Evolutionary conservation across 2,329 filamentous ascomycete species (phyloP).

Genomic region (Tolypocladium pustulatum): DNA sequence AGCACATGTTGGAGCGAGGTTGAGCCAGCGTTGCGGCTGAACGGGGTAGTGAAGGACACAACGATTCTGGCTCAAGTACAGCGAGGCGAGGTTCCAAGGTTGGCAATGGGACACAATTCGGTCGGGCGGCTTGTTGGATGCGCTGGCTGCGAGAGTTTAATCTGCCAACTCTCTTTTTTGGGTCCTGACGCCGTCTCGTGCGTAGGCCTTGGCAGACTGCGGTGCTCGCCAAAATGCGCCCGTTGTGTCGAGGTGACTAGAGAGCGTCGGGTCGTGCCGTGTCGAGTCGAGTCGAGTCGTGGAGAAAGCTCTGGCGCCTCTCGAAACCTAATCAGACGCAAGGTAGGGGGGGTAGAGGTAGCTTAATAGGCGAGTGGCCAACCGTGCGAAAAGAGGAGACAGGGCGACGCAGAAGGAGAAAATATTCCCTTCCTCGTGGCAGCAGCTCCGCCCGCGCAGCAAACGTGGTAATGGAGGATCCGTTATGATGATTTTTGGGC

Average conservation of each 20-base stretch:
- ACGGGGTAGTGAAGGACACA: background rate
- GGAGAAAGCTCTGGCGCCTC: background rate
- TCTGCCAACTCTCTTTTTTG: background rate
- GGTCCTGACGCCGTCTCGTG: background rate
- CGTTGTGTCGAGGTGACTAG: background rate
- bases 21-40: background rate
- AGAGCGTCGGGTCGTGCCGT: background rate
- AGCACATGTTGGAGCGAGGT: constrained; percentile 42
- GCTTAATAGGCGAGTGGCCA: background rate
- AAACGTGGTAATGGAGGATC: background rate
- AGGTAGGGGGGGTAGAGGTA: background rate
- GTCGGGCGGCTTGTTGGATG: background rate
- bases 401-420: background rate
- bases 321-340: background rate
- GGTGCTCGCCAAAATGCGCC: background rate
- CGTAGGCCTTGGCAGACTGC: background rate
- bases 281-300: background rate
- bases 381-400: background rate
- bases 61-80: background rate
- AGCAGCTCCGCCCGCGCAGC: background rate
- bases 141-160: background rate
- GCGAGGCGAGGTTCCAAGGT: background rate
- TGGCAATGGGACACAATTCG: background rate
- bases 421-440: background rate
- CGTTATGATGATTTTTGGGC: background rate